These are phyloP conservation scores for Agrocybe praecox DNA, from an alignment of 768 basidiomycete species.

Conservation along the genomic window DNA sequence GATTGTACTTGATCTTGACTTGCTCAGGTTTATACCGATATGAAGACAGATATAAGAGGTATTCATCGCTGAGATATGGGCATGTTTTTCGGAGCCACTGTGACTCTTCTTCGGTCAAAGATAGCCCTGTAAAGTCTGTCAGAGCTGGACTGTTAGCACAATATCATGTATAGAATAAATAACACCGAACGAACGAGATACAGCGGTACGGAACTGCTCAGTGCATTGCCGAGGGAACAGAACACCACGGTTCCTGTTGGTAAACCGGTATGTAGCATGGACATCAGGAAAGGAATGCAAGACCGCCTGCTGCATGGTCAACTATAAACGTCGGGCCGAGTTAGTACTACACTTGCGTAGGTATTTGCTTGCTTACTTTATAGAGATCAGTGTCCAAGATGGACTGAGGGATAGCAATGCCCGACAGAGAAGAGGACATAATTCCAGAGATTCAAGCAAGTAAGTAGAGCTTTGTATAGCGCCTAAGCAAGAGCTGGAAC, in stretches of 20 bases:
- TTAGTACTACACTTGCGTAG: background rate
- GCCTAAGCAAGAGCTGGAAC: background rate
- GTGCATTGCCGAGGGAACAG: slow-evolving; percentile 70
- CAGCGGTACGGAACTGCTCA: slow-evolving; percentile 54
- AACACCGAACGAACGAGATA: slow-evolving; percentile 49
- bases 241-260: slow-evolving; percentile 67
- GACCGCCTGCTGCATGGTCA: slow-evolving; percentile 97
- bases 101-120: slow-evolving; percentile 61
- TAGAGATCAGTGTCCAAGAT: slow-evolving; percentile 94
- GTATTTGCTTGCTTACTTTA: slow-evolving; percentile 59
- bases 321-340: slow-evolving; percentile 39
- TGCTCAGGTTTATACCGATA: slow-evolving; percentile 79
- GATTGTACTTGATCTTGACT: slow-evolving; percentile 66
- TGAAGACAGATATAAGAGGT: slow-evolving; percentile 73
- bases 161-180: slow-evolving; percentile 6
- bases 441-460: slow-evolving; percentile 17
- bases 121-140: slow-evolving; percentile 69
- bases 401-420: slow-evolving; percentile 46
- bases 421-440: slow-evolving; percentile 36
- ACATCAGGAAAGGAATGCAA: slow-evolving; percentile 74
- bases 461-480: background rate
- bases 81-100: slow-evolving; percentile 68
- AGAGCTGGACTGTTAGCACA: slow-evolving; percentile 4
- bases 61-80: slow-evolving; percentile 71
- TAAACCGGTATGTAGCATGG: slow-evolving; percentile 77